Base-by-base conservation (phyloP, 2,329 filamentous ascomycete genomes). In the Didymella exigua region DNA sequence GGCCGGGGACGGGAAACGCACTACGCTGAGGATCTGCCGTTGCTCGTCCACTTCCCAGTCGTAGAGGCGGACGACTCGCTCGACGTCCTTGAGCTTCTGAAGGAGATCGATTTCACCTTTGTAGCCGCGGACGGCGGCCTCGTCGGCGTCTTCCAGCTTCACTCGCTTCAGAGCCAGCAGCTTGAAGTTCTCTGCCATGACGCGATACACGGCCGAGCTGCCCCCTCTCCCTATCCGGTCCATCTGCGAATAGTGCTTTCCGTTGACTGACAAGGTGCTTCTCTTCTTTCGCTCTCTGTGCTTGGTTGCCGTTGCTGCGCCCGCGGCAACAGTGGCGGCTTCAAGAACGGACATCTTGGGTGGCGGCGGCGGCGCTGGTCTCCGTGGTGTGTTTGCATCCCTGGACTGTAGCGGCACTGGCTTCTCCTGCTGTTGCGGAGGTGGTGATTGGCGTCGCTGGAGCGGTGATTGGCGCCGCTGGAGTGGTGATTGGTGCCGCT, bases 321-420 rank as follows among this genome's bases (percentile, higher is more conserved):
- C 93, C 4, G 89, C 91, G 10, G 87, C 88, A 1, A 89, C 86
- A 1, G 93, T 97, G 2, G 92, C 93, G 3, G 93, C 89, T 63
- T 98, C 92, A n/a, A 97, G 79, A 7, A 96, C 89, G 1, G 90
- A 95, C 93, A 98, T 98, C 75, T 97, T 98, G 0, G 95, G 93
- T 7, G 92, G 92, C 2, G 93, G 93, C 16, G 88, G 74, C 1
- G 88, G 89, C 1, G 91, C 91, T 19, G 89, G 84, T 63, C 92
- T 82, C 67, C 86, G 89, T 10, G 92, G 92, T 4, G 91, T 96
- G 67, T 89, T 89, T 54, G 79, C 82, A 65, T 81, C 86, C 57
- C 84, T 78, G 6, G 77, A 73, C 13, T 81, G 81, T 8, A 88
- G 74, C 13, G 79, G 78, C 26, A 75, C 71, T 18, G 80, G 79